Base-by-base conservation (phyloP, 768 basidiomycete genomes). In the Phaffia australis region DNA sequence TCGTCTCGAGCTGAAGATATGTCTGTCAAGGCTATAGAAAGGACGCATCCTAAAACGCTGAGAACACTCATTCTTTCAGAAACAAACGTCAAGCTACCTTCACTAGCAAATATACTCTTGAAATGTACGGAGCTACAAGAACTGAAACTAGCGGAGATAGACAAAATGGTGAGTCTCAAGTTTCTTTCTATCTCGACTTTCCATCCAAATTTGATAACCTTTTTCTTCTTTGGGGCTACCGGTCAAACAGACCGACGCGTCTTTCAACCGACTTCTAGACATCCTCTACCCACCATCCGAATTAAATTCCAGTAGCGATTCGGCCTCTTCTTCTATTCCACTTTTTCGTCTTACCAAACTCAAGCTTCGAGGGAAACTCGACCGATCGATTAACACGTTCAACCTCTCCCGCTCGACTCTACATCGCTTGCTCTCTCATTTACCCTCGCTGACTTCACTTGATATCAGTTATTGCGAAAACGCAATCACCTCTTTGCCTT, bases 301-400 rank as follows among this genome's bases (percentile, higher is more conserved):
- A 47, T 23, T 18, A n/a, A 42, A 5, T 23, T 23, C 58, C 6
- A 42, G 16, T 6, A 46, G 4, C 11, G 11, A 42, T 11, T 11
- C 11, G 35, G 35, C 35, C 11, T 42, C 35, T 21, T 5, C 18
- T 47, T 2, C 46, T 46, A 9, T 23, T 23, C 59, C 59, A 9
- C 59, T 60, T 5, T 4, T 21, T 19, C 23, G 25, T 3, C 35
- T 60, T 5, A 48, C 9, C 4, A 49, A 46, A 3, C 59, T 60
- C 59, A 60, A 60, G 23, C 59, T 60, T 27, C 59, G 59, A 27
- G 23, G 47, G 9, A 60, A 60, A 18, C 46, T 60, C 35, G 35
- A 42, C 35, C 35, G 35, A 11, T 42, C 35, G 35, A 42, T 42
- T 11, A 42, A 42, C 11, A 42, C 35, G 11, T 42, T 42, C 11